Evolutionary conservation across 257 asterid species (phyloP).

Genomic region (Gentiana dahurica): DNA sequence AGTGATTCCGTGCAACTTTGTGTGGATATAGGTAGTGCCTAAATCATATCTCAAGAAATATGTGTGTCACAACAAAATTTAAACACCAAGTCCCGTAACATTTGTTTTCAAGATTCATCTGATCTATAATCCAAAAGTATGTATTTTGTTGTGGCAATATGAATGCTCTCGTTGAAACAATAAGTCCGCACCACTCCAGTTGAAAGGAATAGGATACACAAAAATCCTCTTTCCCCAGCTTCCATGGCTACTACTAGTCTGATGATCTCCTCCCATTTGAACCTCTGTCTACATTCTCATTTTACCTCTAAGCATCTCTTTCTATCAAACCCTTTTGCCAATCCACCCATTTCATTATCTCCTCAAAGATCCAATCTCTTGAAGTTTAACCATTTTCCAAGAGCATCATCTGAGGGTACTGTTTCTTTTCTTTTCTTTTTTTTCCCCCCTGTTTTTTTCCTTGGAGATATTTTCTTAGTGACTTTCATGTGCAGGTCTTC

Average conservation of each 20-base stretch:
- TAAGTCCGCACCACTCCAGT: too few species aligned
- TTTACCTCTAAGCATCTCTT: conserved; percentile 7
- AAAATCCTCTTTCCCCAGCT: too few species aligned
- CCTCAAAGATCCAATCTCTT: conserved; percentile 15
- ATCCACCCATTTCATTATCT: conserved; percentile 12
- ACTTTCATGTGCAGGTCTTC: conserved; percentile 37
- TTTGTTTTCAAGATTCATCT: too few species aligned
- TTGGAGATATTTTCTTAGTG: neutral
- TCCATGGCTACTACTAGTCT: conserved; percentile 48
- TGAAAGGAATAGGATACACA: too few species aligned
- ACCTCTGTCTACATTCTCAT: neutral
- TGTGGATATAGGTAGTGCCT: too few species aligned
- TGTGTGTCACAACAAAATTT: too few species aligned
- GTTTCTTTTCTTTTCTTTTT: neutral
- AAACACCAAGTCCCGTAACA: too few species aligned
- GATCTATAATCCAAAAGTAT: too few species aligned
- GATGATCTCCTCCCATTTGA: conserved; percentile 20
- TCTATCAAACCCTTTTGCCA: conserved; percentile 15
- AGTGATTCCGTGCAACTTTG: too few species aligned
- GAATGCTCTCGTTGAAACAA: too few species aligned
- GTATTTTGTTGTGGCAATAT: too few species aligned
- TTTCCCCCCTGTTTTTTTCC: neutral
- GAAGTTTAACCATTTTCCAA: conserved; percentile 25
- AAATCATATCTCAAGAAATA: too few species aligned
- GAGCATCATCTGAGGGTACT: conserved; percentile 42